phyloP scores from a whole-genome alignment of 2,329 filamentous ascomycete species.

The Nannizzia gypsea region DNA sequence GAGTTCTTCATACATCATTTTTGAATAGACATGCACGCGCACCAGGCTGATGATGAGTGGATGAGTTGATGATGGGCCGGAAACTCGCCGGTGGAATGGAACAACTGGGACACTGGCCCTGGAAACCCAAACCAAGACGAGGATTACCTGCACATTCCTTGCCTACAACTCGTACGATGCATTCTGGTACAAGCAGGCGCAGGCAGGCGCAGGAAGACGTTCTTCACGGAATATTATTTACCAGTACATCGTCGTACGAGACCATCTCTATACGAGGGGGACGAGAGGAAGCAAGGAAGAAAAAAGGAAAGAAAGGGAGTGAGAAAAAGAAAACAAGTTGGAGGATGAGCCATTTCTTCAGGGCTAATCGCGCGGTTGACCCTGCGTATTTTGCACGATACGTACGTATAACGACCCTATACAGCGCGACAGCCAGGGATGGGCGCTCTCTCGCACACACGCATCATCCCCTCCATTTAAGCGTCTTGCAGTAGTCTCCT shows the following conservation, averaged over 20 bases:
- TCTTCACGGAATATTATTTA: conserved; percentile 3
- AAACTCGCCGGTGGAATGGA: neutral
- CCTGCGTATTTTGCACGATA: neutral
- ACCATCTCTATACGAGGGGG: neutral
- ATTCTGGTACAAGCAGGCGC: neutral
- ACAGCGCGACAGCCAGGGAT: neutral
- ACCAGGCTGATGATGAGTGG: neutral
- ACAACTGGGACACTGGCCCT: neutral
- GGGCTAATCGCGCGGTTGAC: conserved; percentile 7
- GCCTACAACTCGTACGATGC: neutral
- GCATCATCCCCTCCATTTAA: neutral
- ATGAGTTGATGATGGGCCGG: neutral
- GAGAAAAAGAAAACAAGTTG: neutral
- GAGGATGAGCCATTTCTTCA: conserved; percentile 2
- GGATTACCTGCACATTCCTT: neutral
- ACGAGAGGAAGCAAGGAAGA: neutral
- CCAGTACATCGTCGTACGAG: neutral
- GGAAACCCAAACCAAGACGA: neutral
- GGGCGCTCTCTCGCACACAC: neutral
- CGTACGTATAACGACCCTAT: neutral
- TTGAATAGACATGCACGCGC: neutral
- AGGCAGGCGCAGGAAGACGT: neutral
- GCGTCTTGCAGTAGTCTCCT: neutral
- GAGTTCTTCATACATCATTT: too few species aligned
- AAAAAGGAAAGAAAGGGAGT: neutral